Percentiles rank a stretch among this genome's conserved stretches.
phyloP scores from a whole-genome alignment of 2,329 filamentous ascomycete genomes.

The Hypoxylon sp. region DNA sequence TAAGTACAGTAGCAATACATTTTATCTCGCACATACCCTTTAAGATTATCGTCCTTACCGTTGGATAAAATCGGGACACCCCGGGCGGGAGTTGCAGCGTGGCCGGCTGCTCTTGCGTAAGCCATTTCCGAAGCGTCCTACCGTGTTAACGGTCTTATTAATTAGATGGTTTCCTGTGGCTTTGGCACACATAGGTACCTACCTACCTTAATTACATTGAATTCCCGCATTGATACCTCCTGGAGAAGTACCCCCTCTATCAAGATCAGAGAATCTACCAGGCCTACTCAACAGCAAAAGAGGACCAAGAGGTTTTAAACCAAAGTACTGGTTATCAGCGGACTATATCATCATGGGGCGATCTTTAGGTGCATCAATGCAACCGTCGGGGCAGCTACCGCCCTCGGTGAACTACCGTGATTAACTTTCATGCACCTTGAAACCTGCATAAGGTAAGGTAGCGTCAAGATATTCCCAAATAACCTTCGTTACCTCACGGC shows the following conservation, averaged over 20 bases:
- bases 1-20: conserved; percentile 4
- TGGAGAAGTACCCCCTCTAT: not conserved
- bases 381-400: conserved; percentile 19
- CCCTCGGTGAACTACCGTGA: conserved; percentile 11
- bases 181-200: not conserved
- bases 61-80: conserved; percentile 13
- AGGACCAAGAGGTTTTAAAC: not conserved
- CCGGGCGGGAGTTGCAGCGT: not conserved
- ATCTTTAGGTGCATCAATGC: conserved; percentile 28
- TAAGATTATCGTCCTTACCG: conserved; percentile 12
- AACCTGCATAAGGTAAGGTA: conserved; percentile 26
- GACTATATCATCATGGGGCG: conserved; percentile 14
- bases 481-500: not conserved
- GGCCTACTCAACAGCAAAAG: not conserved
- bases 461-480: conserved; percentile 14
- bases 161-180: not conserved
- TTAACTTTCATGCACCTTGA: conserved; percentile 24
- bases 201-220: not conserved
- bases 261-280: not conserved
- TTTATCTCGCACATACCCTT: conserved; percentile 5
- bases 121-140: conserved; percentile 24
- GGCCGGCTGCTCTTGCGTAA: conserved; percentile 20
- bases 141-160: conserved; percentile 18
- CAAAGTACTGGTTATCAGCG: conserved; percentile 1
- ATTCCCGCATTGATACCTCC: not conserved